Evolutionary conservation across 2,329 filamentous ascomycete species (phyloP), one percentile per base, ranked within the genome.

Genomic region (Claviceps sp.): DNA sequence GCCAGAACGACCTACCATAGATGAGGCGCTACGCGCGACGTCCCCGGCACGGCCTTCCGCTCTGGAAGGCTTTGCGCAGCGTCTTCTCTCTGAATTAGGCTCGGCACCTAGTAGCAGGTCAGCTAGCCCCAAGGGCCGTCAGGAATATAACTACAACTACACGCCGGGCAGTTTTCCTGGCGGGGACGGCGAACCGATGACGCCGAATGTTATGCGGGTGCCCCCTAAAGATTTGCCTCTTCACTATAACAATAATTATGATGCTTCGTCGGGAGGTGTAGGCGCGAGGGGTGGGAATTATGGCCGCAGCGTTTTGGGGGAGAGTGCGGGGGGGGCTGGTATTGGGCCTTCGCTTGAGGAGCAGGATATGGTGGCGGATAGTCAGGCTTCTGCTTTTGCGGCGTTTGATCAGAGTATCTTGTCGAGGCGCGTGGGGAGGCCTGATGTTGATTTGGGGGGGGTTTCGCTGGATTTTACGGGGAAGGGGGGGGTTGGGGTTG

Each of bases 351-450:
- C 55, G 16, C 60, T 65, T 14, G 66, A 66, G 38, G 63, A 65
- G 13, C 60, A 68, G 13, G 62, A 67, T 5, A 56, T 58, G 43
- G 56, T 57, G 2, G 65, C 75, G 3, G 67, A 69, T 11, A 76
- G 73, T 55, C 79, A 83, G 59, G 70, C 72, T 42, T 77, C 77
- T 8, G 78, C 78, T 0, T 84, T 82, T 64, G 75, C 78, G n/a
- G 80, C 78, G 1, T 71, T 82, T 22, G 81, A 84, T 53, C 80
- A 83, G 61, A 76, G 74, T 47, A 82, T 83, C 47, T 68, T 84
- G 0, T 71, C 76, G 0, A 70, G 73, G 49, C 74, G 71, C 52
- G 72, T 84, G 2, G 74, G 74, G 3, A 61, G 81, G 1, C 73
- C 78, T 0, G 55, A 62, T 11, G 57, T 63, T 22, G 58, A 61